These are phyloP conservation scores for Pneumocystis wakefieldiae DNA, from an alignment of 1,139 yeast genomes.

Conservation along the genomic window DNA sequence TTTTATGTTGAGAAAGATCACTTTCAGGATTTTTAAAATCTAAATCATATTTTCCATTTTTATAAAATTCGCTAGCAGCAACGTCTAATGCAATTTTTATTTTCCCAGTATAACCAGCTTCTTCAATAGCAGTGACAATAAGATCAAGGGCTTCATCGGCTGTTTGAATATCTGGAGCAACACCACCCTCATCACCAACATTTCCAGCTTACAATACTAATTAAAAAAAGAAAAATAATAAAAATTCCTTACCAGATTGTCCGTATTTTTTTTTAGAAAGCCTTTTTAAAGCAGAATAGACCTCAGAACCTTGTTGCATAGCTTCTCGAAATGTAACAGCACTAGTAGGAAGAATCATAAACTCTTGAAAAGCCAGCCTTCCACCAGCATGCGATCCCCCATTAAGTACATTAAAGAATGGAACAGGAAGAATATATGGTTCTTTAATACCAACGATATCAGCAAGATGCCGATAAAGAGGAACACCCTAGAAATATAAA, in stretches of 20 bases:
- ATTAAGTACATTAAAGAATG: constrained; percentile 72
- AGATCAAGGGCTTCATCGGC: constrained; percentile 93
- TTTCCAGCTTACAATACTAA: constrained; percentile 50
- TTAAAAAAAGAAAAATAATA: not conserved
- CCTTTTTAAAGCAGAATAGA: constrained; percentile 85
- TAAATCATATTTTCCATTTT: constrained; percentile 88
- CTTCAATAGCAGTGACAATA: constrained; percentile 69
- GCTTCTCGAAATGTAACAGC: constrained; percentile 84
- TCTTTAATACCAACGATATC: constrained; percentile 47
- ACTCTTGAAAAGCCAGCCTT: constrained; percentile 94
- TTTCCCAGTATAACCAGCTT: constrained; percentile 86
- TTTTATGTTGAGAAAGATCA: constrained; percentile 74
- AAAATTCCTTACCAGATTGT: constrained; percentile 32
- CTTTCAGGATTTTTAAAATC: constrained; percentile 94
- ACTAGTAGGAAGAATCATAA: constrained; percentile 90
- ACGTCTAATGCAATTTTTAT: constrained; percentile 84
- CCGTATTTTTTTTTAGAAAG: constrained; percentile 88
- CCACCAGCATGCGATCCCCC: constrained; percentile 99
- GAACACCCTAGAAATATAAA: constrained; percentile 32
- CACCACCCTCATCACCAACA: constrained; percentile 99
- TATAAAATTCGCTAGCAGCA: constrained; percentile 93
- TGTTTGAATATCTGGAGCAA: constrained; percentile 87
- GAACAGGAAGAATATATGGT: constrained; percentile 30
- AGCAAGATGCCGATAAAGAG: constrained; percentile 74
- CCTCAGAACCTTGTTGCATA: constrained; percentile 88